Evolutionary conservation across 495 filamentous ascomycete species (phyloP).

Genomic region (Aspergillus homomorphus): DNA sequence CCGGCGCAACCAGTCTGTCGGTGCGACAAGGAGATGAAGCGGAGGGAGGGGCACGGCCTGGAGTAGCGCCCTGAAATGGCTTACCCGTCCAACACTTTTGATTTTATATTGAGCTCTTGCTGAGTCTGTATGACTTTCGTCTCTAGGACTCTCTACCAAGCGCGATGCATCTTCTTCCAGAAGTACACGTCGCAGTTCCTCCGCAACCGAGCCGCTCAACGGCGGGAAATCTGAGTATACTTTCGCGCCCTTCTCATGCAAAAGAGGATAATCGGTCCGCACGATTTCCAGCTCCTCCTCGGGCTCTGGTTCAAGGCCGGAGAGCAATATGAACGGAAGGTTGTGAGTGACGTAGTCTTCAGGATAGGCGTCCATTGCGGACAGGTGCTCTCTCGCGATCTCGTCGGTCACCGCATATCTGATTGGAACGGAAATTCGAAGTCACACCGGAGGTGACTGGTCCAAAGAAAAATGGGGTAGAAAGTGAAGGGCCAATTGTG

Average conservation of each 20-base stretch:
- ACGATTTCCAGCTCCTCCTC: constrained; percentile 20
- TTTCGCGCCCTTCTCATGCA: constrained; percentile 56
- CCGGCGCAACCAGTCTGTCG: not conserved
- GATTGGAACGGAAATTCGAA: constrained; percentile 2
- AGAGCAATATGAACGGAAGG: constrained; percentile 73
- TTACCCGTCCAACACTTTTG: constrained; percentile 73
- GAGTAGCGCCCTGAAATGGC: constrained; percentile 26
- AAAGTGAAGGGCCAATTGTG: not conserved
- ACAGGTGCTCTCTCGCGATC: constrained; percentile 27
- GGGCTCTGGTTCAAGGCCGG: constrained; percentile 56
- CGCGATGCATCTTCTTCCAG: constrained; percentile 61
- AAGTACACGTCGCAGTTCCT: constrained; percentile 65
- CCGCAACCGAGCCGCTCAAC: constrained; percentile 61
- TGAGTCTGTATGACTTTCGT: constrained; percentile 31
- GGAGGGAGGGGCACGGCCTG: constrained; percentile 4
- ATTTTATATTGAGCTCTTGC: constrained; percentile 54
- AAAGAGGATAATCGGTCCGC: constrained; percentile 40
- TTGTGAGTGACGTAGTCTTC: constrained; percentile 76
- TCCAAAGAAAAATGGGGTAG: not conserved
- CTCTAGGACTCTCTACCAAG: constrained; percentile 54
- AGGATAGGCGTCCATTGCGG: constrained; percentile 85
- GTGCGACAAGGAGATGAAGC: not conserved
- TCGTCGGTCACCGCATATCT: constrained; percentile 42
- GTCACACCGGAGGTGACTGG: constrained; percentile 1
- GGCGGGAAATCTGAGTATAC: constrained; percentile 66